phyloP scores from a whole-genome alignment of 2,329 filamentous ascomycete species.

The Clarireedia sp. region DNA sequence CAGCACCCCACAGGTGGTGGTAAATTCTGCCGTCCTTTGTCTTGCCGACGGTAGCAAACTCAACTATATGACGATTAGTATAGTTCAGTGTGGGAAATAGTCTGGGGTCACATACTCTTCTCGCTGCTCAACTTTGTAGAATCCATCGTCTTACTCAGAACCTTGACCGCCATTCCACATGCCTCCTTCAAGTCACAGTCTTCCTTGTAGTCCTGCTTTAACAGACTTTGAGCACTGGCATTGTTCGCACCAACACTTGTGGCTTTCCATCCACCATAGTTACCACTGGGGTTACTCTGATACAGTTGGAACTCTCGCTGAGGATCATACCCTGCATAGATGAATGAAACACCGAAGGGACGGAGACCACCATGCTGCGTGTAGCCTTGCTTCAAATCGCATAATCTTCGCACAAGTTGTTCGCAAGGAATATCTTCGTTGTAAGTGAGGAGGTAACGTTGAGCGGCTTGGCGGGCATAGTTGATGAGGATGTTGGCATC shows the following conservation, averaged over 20 bases:
- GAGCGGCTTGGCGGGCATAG: conserved; percentile 93
- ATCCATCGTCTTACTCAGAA: conserved; percentile 99
- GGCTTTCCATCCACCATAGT: conserved; percentile 99
- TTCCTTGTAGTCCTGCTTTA: conserved; percentile 99
- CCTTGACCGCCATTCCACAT: conserved; percentile 95
- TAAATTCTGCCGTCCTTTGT: conserved; percentile 95
- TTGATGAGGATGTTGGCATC: conserved; percentile 99
- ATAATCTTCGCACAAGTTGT: conserved; percentile 91
- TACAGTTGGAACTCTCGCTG: conserved; percentile 97
- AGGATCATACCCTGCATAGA: conserved; percentile 97
- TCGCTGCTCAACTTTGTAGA: conserved; percentile 97
- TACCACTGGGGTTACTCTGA: conserved; percentile 96
- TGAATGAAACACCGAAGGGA: conserved; percentile 97
- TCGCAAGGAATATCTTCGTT: conserved; percentile 99
- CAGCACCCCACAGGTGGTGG: conserved; percentile 92
- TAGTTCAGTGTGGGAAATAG: neutral
- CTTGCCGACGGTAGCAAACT: conserved; percentile 96
- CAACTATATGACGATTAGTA: conserved; percentile 50
- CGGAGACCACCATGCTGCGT: conserved; percentile 97
- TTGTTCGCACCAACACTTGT: conserved; percentile 98
- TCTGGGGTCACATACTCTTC: conserved; percentile 65
- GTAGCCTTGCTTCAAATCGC: conserved; percentile 98
- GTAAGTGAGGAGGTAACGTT: conserved; percentile 97
- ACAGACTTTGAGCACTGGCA: conserved; percentile 87
- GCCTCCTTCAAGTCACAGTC: conserved; percentile 94